Evolutionary conservation across 2,329 filamentous ascomycete species (phyloP).

Genomic region (Sporothrix pseudoabietina): DNA sequence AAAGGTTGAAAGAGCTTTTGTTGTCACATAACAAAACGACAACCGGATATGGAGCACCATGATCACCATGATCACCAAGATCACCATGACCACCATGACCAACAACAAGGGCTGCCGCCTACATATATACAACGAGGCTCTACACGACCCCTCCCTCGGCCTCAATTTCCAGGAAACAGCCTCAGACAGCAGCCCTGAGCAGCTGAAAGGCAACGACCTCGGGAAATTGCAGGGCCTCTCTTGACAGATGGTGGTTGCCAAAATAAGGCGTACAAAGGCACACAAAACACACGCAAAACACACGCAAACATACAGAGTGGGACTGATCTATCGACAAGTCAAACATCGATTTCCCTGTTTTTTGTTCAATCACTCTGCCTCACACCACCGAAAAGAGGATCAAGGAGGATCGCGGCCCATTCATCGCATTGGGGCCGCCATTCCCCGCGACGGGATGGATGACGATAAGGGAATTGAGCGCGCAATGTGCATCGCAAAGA

Average conservation of each 20-base stretch:
- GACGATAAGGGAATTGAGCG: not conserved
- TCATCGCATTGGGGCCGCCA: not conserved
- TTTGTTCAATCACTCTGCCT: not conserved
- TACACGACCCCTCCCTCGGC: not conserved
- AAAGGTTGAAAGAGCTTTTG: not conserved
- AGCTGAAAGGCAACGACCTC: not conserved
- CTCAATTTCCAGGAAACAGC: not conserved
- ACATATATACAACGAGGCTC: not conserved
- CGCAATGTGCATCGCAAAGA: conserved; percentile 1
- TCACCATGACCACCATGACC: not conserved
- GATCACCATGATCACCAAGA: not conserved
- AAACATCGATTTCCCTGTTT: not conserved
- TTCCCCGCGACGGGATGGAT: not conserved
- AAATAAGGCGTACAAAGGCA: not conserved
- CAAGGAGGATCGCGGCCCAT: not conserved
- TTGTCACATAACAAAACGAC: not conserved
- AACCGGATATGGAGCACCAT: not conserved
- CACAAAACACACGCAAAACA: too few species aligned
- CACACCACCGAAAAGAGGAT: not conserved
- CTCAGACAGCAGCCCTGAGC: not conserved
- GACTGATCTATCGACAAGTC: not conserved
- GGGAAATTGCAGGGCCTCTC: conserved; percentile 9
- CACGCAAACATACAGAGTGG: not conserved
- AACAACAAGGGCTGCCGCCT: too few species aligned
- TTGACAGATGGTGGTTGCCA: not conserved